These are phyloP conservation scores for Rubus parviflorus DNA, from an alignment of 306 rosid genomes.

Conservation along the genomic window DNA sequence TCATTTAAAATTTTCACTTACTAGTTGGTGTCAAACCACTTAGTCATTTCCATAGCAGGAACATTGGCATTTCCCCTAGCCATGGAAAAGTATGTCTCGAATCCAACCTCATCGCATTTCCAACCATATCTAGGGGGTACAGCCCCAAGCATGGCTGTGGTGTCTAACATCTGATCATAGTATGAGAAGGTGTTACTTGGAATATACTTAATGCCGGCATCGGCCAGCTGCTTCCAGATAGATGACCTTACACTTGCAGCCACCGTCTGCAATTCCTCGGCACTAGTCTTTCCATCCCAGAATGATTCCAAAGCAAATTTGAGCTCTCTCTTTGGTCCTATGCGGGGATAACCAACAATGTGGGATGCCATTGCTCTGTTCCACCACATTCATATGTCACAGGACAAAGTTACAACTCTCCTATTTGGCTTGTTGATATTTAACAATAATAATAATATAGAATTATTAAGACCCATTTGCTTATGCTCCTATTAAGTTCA, in stretches of 20 bases:
- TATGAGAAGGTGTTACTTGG: slow-evolving; percentile 86
- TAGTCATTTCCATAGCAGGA: slow-evolving; percentile 92
- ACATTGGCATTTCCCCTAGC: slow-evolving; percentile 77
- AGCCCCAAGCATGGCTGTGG: slow-evolving; percentile 86
- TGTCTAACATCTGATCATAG: slow-evolving; percentile 83
- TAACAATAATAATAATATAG: background rate
- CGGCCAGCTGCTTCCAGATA: slow-evolving; percentile 85
- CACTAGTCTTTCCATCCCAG: slow-evolving; percentile 79
- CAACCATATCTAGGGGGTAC: slow-evolving; percentile 79
- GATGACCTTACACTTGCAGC: slow-evolving; percentile 60
- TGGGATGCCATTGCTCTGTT: slow-evolving; percentile 76
- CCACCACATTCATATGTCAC: slow-evolving; percentile 1
- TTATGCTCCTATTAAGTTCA: background rate
- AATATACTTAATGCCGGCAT: slow-evolving; percentile 62
- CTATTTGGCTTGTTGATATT: background rate
- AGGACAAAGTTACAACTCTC: slow-evolving; percentile 1
- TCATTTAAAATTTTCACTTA: slow-evolving; percentile 34
- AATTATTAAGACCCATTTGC: background rate
- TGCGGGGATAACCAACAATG: slow-evolving; percentile 82
- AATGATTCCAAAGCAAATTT: slow-evolving; percentile 81
- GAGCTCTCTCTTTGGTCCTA: slow-evolving; percentile 89
- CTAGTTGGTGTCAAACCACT: slow-evolving; percentile 89
- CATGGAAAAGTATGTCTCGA: slow-evolving; percentile 77
- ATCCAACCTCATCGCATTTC: slow-evolving; percentile 70
- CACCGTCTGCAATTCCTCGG: slow-evolving; percentile 59